Percentiles rank a stretch among this genome's conserved stretches.
Evolutionary conservation across 495 filamentous ascomycete genomes (phyloP).

Genomic region (Neurospora terricola): DNA sequence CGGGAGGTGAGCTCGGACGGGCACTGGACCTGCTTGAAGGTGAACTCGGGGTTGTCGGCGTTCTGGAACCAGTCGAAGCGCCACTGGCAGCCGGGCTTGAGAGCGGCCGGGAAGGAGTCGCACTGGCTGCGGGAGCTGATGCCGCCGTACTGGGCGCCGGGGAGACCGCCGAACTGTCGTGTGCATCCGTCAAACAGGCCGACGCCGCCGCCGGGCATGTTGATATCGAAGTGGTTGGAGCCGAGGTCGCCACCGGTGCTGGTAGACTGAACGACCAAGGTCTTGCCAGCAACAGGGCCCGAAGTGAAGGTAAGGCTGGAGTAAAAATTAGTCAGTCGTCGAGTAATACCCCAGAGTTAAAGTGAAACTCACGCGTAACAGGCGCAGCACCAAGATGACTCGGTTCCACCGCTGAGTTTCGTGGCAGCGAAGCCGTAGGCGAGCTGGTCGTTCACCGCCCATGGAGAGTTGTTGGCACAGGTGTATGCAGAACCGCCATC

Average conservation of each 20-base stretch:
- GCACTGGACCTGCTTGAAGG: constrained; percentile 44
- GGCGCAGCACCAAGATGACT: constrained; percentile 44
- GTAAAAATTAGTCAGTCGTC: constrained; percentile 1
- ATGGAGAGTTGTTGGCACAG: constrained; percentile 44
- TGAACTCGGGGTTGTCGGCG: constrained; percentile 46
- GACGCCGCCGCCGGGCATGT: constrained; percentile 49
- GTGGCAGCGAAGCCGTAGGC: constrained; percentile 52
- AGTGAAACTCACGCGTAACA: constrained; percentile 39
- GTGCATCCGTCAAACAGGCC: constrained; percentile 47
- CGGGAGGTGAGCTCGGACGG: constrained; percentile 41
- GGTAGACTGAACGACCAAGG: constrained; percentile 53
- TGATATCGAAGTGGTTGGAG: constrained; percentile 48
- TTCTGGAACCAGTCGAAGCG: constrained; percentile 51
- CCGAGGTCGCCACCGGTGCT: constrained; percentile 50
- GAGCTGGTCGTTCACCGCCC: constrained; percentile 39
- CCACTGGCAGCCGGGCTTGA: constrained; percentile 46
- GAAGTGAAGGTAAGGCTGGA: constrained; percentile 27
- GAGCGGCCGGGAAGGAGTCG: constrained; percentile 36
- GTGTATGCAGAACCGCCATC: constrained; percentile 41
- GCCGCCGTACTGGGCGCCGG: constrained; percentile 47
- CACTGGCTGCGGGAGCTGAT: constrained; percentile 38
- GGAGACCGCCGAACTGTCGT: constrained; percentile 42
- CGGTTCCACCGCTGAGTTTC: constrained; percentile 29
- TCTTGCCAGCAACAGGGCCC: constrained; percentile 39
- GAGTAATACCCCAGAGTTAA: constrained; percentile 13